Conservation (phyloP, 2,329 filamentous ascomycete species). For the Epichloe coenophiala region DNA sequence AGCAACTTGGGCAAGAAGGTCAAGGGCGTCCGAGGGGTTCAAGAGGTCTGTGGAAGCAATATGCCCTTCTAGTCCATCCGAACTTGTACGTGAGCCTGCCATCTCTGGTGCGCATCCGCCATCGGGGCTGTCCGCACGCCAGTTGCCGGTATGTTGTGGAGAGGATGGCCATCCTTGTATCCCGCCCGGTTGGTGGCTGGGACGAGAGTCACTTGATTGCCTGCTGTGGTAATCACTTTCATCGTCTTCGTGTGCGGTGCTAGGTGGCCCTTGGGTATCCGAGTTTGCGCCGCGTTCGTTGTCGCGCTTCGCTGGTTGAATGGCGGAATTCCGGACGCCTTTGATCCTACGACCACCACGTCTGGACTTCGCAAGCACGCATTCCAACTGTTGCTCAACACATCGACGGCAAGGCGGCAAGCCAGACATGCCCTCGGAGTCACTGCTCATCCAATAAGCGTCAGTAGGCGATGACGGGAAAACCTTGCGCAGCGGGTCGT, state of each 20-base stretch:
- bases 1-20: constrained; percentile 27
- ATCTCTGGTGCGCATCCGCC: constrained; percentile 6
- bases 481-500: not conserved
- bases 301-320: constrained; percentile 2
- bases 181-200: not conserved
- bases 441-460: constrained; percentile 10
- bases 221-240: constrained; percentile 3
- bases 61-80: constrained; percentile 21
- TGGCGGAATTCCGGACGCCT: constrained; percentile 9
- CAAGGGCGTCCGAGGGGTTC: constrained; percentile 28
- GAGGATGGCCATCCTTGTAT: constrained; percentile 7
- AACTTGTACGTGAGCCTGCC: constrained; percentile 6
- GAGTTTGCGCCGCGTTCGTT: not conserved
- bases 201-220: not conserved
- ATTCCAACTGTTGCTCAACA: constrained; percentile 23
- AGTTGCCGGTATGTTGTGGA: constrained; percentile 7
- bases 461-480: constrained; percentile 4
- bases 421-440: constrained; percentile 21
- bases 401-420: constrained; percentile 25
- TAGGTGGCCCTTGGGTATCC: not conserved
- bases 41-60: constrained; percentile 26
- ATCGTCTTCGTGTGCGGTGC: constrained; percentile 5
- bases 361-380: constrained; percentile 26
- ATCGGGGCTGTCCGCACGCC: constrained; percentile 6
- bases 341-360: constrained; percentile 24